A percentile compares a stretch with the other conserved stretches of the same genome.
These are phyloP conservation scores for Neobulgaria alba DNA, from an alignment of 2,329 filamentous ascomycete species.

Conservation along the genomic window DNA sequence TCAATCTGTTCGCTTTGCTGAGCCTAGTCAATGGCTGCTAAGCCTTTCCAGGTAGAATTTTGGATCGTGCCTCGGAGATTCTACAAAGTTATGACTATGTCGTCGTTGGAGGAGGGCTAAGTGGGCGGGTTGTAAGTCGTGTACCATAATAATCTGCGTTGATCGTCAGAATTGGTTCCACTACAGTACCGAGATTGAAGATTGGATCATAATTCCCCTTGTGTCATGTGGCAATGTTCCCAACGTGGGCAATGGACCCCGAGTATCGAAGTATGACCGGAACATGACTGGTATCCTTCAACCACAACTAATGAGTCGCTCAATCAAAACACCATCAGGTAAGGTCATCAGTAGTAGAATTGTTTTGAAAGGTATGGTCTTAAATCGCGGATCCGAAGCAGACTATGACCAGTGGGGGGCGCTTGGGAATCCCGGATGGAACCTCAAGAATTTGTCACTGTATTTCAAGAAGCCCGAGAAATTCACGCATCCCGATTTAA, in stretches of 20 bases:
- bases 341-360: conserved; percentile 31
- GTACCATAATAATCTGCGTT: background rate
- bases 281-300: conserved; percentile 7
- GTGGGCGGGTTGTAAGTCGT: conserved; percentile 24
- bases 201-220: conserved; percentile 6
- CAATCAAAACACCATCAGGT: conserved; percentile 6
- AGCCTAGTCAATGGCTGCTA: conserved; percentile 1
- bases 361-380: conserved; percentile 34
- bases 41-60: conserved; percentile 3
- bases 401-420: conserved; percentile 38
- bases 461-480: conserved; percentile 28
- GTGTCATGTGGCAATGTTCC: conserved; percentile 3
- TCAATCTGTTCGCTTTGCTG: conserved; percentile 2
- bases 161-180: background rate
- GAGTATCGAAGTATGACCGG: conserved; percentile 9
- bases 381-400: conserved; percentile 29
- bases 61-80: background rate
- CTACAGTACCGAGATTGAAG: conserved; percentile 5
- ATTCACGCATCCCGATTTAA: conserved; percentile 28
- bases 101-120: conserved; percentile 37
- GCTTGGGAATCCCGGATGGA: conserved; percentile 38
- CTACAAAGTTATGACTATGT: conserved; percentile 26
- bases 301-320: conserved; percentile 2
- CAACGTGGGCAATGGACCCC: conserved; percentile 1
- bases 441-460: conserved; percentile 33